phyloP scores from a whole-genome alignment of 2,329 filamentous ascomycete genomes.

The Ceratocystiopsis minuta region DNA sequence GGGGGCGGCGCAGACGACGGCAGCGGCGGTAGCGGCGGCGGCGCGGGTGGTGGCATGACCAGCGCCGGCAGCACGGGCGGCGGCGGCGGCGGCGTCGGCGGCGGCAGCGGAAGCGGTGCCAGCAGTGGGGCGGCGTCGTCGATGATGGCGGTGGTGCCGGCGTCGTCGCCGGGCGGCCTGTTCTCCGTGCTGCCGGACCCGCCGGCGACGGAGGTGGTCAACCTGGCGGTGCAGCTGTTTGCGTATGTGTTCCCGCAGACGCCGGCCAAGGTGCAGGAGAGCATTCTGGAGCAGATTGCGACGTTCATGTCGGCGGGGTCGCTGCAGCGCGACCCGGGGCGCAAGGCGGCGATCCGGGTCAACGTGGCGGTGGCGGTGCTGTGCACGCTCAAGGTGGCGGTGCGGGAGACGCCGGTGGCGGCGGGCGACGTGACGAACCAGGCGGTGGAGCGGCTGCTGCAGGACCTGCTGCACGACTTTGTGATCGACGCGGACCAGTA shows the following conservation, averaged over 20 bases:
- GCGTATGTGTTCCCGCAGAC: conserved; percentile 81
- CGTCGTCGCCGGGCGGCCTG: too few relatives aligned
- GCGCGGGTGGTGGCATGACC: conserved; percentile 13
- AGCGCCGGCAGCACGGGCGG: not conserved
- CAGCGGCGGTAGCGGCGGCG: not conserved
- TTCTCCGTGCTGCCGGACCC: conserved; percentile 44
- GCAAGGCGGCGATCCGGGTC: conserved; percentile 78
- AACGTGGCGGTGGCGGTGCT: conserved; percentile 75
- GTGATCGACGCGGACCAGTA: conserved; percentile 71
- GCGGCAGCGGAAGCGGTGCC: conserved; percentile 8
- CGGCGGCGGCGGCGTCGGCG: not conserved
- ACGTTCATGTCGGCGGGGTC: conserved; percentile 69
- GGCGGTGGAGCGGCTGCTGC: conserved; percentile 68
- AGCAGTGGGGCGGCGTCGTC: not conserved
- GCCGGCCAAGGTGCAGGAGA: conserved; percentile 83
- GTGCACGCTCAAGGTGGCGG: conserved; percentile 64
- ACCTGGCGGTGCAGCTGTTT: conserved; percentile 84
- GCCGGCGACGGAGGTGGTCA: conserved; percentile 81
- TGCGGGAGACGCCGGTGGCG: conserved; percentile 58
- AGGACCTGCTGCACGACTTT: conserved; percentile 55
- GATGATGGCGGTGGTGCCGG: conserved; percentile 7
- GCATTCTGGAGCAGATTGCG: conserved; percentile 81
- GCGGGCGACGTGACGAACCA: conserved; percentile 55
- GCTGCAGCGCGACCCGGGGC: conserved; percentile 68
- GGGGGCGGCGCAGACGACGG: conserved; percentile 22